Base-by-base conservation (phyloP, 176 grass and related monocot species). In the Carex littledalei region DNA sequence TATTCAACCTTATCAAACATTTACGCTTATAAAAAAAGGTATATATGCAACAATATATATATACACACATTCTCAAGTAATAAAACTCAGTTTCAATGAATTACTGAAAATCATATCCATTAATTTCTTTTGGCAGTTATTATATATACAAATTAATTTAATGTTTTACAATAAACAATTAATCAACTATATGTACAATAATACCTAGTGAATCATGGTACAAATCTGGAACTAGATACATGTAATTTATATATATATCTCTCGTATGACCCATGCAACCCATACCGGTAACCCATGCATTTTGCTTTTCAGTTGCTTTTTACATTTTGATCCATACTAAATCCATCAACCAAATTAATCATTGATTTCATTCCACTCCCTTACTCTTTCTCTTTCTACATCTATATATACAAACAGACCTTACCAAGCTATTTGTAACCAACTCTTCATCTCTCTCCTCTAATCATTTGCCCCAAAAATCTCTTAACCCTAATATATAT, bases 311-410 rank as follows among this genome's bases (percentile, higher is more conserved):
- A 50, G 17, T 47, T 77, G 37, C 45, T 26, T 77, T 77, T 29
- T 77, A 77, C 73, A 77, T 15, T 77, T 55, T 55, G 45, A 29
- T 54, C 15, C 20, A 47, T 49, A 63, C 84, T 77, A 55, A 61
- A 78, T 78, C 84, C 67, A 56, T 85, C 55, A 10, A 79, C 60
- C 84, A 74, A 74, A 78, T 78, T 55, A 78, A 85, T 85, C 70
- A 85, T 65, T 78, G 65, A 78, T 68, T 85, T 67, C 80, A 83
- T 54, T 67, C 79, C 35, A 53, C 82, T 57, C 63, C 15, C 67
- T 18, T 10, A 45, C 50, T 47, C 22, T 24, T 41, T 64, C 84
- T 66, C 39, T 72, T 24, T 66, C 77, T 56, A 21, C 59, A 17
- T 61, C 60, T 86, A 86, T 86, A 86, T 86, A 86, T 86, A 85